These are phyloP conservation scores for Phialocephala sp. DNA, from an alignment of 2,329 filamentous ascomycete genomes.

Conservation along the genomic window DNA sequence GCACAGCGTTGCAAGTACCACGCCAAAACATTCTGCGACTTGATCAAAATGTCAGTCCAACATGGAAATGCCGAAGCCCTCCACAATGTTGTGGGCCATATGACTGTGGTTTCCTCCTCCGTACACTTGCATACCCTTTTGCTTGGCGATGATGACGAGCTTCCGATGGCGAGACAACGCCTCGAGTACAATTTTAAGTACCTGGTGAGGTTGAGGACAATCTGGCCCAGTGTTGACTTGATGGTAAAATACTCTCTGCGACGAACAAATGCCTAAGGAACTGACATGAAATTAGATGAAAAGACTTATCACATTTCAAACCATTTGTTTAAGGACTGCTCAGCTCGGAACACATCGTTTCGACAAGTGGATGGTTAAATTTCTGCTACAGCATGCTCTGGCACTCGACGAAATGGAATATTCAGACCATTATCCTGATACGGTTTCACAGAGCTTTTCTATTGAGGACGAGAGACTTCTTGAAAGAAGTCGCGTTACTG, in stretches of 20 bases:
- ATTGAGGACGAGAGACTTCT: background rate
- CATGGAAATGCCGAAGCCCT: constrained; percentile 38
- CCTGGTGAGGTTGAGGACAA: constrained; percentile 42
- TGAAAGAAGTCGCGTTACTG: constrained; percentile 8
- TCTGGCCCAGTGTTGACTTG: constrained; percentile 45
- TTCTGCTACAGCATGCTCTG: constrained; percentile 45
- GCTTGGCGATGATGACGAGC: constrained; percentile 43
- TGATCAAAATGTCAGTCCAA: constrained; percentile 40
- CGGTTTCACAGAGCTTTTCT: background rate
- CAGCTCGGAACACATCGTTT: constrained; percentile 42
- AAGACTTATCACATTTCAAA: constrained; percentile 44
- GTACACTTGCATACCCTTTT: constrained; percentile 45
- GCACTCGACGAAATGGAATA: constrained; percentile 37
- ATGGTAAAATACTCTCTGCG: constrained; percentile 38
- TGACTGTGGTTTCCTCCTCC: constrained; percentile 46
- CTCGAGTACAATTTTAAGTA: constrained; percentile 44
- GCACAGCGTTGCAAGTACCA: constrained; percentile 42
- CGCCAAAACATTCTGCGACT: constrained; percentile 41
- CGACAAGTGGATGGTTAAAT: constrained; percentile 42
- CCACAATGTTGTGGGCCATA: constrained; percentile 45
- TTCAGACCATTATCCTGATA: background rate
- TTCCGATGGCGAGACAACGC: constrained; percentile 35
- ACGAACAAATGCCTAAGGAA: background rate
- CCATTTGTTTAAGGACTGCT: constrained; percentile 41
- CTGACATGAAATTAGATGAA: constrained; percentile 37